Evolutionary conservation across 805 yeast genomes (phyloP), one percentile per base, ranked within the genome.

Genomic region (Saccharomycopsis sp.): DNA sequence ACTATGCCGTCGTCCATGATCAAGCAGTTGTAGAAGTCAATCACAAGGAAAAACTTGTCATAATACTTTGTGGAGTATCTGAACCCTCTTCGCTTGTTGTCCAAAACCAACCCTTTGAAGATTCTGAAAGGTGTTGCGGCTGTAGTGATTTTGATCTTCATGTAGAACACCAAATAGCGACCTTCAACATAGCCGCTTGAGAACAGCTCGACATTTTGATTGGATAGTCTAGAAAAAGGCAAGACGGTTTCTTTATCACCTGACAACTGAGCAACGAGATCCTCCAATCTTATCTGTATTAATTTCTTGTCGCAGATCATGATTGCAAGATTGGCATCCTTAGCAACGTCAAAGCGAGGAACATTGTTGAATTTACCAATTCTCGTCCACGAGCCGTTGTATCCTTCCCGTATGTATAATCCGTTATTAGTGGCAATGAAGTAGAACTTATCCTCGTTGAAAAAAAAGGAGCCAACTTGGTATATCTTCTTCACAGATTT

Each of bases 1-100:
- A 60, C 50, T 7, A 57, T 56, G 4, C 53, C 24, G 37, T 24
- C 50, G 4, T 56, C 44, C 24, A 57, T 57, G 18, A 54, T 56
- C 7, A 53, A 23, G 34, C 56, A 52, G n/a, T 50, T 54, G 18
- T 29, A 50, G 37, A 60, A 60, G 34, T 60, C 63, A 21, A 57
- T 52, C 3, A 58, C 57, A 9, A 61, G 41, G 55, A 60, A 60
- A 44, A 60, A 60, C 51, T 57, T 58, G 4, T 60, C 57, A 47
- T 44, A 9, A 34, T 15, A 46, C 48, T 54, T 16, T 51, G 50
- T 41, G 47, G 48, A 44, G 16, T 44, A 44, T 44, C 48, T 56
- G 53, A 60, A 57, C 15, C 41, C 16, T 18, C 58, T 44, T 47
- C 54, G 51, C 51, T 34, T 57, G 2, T 20, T 4, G 20, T 60